Conservation (phyloP, 768 basidiomycete species). For the Boletus rubescentipes region DNA sequence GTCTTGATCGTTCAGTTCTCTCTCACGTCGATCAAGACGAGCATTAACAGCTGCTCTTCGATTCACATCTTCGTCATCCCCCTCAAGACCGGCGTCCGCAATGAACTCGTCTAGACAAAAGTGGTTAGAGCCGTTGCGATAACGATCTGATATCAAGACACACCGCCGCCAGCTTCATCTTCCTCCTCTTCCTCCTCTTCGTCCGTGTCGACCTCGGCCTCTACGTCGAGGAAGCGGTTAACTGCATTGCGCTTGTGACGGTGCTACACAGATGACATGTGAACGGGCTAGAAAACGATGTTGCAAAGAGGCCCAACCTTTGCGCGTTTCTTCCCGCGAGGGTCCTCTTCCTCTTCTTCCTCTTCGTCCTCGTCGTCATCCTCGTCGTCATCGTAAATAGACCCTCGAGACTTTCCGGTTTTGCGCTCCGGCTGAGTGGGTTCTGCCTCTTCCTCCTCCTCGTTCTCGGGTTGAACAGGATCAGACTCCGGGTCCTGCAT, state of each 20-base stretch:
- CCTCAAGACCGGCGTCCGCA: conserved; percentile 57
- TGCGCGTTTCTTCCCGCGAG: conserved; percentile 54
- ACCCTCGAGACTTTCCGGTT: conserved; percentile 27
- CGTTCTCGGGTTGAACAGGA: conserved; percentile 33
- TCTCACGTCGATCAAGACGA: conserved; percentile 66
- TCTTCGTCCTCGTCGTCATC: conserved; percentile 62
- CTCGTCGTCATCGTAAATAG: conserved; percentile 38
- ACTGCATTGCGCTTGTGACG: conserved; percentile 64
- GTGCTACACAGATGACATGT: conserved; percentile 38
- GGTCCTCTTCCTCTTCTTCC: conserved; percentile 48
- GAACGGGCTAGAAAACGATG: conserved; percentile 5
- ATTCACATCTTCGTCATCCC: conserved; percentile 58
- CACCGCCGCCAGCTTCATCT: conserved; percentile 64
- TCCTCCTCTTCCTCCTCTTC: conserved; percentile 94
- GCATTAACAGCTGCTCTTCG: conserved; percentile 61
- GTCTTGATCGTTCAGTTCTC: conserved; percentile 74
- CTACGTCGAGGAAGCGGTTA: conserved; percentile 91
- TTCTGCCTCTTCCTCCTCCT: conserved; percentile 41
- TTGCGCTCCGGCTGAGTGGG: conserved; percentile 17
- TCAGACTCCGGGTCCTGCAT: conserved; percentile 31
- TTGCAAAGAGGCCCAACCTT: conserved; percentile 45
- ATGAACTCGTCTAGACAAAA: conserved; percentile 62
- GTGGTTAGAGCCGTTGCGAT: conserved; percentile 12
- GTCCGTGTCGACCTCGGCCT: conserved; percentile 95
- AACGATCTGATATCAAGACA: conserved; percentile 13